Base-by-base conservation (phyloP, 129 eudicot genomes). In the Chrysanthemum seticuspe region DNA sequence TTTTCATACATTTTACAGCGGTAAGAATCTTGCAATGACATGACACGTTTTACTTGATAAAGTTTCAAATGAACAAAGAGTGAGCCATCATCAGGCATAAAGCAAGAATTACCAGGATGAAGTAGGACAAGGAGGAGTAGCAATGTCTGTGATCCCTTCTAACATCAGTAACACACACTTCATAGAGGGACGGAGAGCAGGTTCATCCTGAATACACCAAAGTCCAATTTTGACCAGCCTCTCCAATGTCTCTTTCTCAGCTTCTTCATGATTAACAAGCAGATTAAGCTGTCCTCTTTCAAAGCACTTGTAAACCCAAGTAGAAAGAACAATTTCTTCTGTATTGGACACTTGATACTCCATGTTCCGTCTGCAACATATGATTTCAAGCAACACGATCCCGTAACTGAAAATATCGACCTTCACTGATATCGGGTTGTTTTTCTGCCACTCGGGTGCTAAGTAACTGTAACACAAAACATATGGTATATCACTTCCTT, bases 91-190 rank as follows among this genome's bases (percentile, higher is more conserved):
- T n/a, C 3, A 27, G 18, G 36, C 10, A 51, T 3, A 36, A 51
- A 65, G 48, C 10, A 54, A 51, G 36, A 55, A 65, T 65, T 69
- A 77, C 71, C 81, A 77, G 34, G 57, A 60, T 50, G 65, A 61
- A 51, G 76, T 54, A 29, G 85, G 81, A 76, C 71, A 81, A 31
- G 85, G 85, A n/a, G 85, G 81, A 76, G 62, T 45, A 48, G 81
- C 70, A 47, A 76, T 63, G 6, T 66, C 65, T n/a, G 76, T 72
- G 62, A 71, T 70, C 70, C 78, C 85, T 68, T 81, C 78, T 60
- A 81, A 53, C 85, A 81, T 81, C 66, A 70, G 36, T 59, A 81
- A n/a, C 65, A 81, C 85, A 13, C 67, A 62, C 65, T 81, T 81
- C 74, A 81, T 81, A 19, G 85, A 62, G 18, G 80, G 80, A 36